Evolutionary conservation across 345 rosid genomes (phyloP).

Genomic region (Eucalyptus sideroxylon): DNA sequence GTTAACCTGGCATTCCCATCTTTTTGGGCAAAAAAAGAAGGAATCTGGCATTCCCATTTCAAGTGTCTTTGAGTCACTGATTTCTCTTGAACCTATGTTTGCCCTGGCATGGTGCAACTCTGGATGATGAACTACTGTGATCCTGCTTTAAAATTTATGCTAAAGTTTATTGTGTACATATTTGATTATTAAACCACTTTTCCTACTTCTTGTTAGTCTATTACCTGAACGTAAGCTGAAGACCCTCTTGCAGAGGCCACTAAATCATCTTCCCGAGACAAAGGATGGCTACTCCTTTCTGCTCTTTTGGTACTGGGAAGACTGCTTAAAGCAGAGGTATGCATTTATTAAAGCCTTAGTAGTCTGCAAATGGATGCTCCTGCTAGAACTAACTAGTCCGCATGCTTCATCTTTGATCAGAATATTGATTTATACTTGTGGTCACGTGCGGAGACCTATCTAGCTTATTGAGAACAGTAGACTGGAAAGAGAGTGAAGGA

Average conservation of each 20-base stretch:
- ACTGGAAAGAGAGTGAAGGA: not conserved
- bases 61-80: not conserved
- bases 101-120: not conserved
- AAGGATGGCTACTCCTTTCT: slow-evolving; percentile 92
- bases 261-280: slow-evolving; percentile 58
- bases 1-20: not conserved
- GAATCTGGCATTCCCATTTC: not conserved
- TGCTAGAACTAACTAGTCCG: not conserved
- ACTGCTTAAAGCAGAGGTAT: slow-evolving; percentile 91
- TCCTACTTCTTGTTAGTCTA: slow-evolving; percentile 26
- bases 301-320: slow-evolving; percentile 97
- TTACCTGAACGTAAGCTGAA: slow-evolving; percentile 94
- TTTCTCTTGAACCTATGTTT: not conserved
- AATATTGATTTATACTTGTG: not conserved
- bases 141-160: not conserved
- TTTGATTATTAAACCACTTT: not conserved
- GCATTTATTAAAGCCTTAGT: not conserved
- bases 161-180: not conserved
- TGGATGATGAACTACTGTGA: not conserved
- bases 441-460: not conserved
- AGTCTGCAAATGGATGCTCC: not conserved
- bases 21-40: not conserved
- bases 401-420: not conserved
- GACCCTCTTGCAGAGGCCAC: slow-evolving; percentile 74
- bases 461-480: not conserved